Evolutionary conservation across 1,139 yeast genomes (phyloP).

Genomic region (Yamadazyma pseudoaaseri): DNA sequence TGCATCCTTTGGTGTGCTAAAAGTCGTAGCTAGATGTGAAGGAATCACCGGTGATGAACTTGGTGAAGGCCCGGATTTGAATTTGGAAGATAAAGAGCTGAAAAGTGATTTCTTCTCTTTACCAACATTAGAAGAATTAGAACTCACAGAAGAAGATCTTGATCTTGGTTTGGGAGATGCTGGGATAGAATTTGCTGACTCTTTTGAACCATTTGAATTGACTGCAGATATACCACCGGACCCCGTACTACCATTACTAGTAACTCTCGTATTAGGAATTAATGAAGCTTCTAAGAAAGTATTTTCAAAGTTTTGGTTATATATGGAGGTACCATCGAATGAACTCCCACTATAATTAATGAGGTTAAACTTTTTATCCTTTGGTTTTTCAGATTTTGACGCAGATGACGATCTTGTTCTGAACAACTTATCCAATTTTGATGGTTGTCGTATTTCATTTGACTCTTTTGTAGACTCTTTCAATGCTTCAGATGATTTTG

Average conservation of each 20-base stretch:
- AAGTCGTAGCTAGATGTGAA: background rate
- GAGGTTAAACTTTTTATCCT: conserved; percentile 14
- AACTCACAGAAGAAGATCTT: conserved; percentile 14
- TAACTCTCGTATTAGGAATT: conserved; percentile 8
- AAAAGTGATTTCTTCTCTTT: conserved; percentile 41
- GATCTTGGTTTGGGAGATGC: conserved; percentile 12
- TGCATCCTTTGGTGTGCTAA: background rate
- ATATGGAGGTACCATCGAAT: conserved; percentile 14
- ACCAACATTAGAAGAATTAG: conserved; percentile 13
- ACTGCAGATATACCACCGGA: conserved; percentile 5
- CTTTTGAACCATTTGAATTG: conserved; percentile 1
- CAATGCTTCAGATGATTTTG: background rate
- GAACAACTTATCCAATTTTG: conserved; percentile 15
- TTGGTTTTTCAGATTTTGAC: conserved; percentile 6
- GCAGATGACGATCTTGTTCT: conserved; percentile 13
- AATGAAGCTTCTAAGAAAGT: conserved; percentile 7
- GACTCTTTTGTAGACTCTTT: background rate
- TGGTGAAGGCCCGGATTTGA: conserved; percentile 27
- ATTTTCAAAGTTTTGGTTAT: conserved; percentile 12
- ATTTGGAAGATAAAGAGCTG: conserved; percentile 55
- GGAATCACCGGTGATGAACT: conserved; percentile 6
- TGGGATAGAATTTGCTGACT: conserved; percentile 5
- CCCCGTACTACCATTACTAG: conserved; percentile 11
- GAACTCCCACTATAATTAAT: conserved; percentile 15
- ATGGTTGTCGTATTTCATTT: conserved; percentile 7